Conservation (phyloP, 805 yeast species). For the Hanseniaspora lindneri region DNA sequence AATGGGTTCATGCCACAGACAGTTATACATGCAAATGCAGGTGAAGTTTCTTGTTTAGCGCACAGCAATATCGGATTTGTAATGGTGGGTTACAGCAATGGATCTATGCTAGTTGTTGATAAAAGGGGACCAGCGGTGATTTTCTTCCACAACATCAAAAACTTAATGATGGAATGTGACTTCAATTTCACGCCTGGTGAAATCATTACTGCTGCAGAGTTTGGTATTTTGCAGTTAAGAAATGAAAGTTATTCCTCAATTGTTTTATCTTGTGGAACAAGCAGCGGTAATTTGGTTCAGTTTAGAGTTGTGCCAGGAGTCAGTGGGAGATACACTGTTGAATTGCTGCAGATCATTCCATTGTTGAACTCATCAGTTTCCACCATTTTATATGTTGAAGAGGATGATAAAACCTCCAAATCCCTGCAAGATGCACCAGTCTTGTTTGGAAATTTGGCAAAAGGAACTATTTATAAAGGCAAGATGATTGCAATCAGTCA, state of each 20-base stretch:
- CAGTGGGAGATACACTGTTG: constrained; percentile 49
- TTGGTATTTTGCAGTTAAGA: constrained; percentile 57
- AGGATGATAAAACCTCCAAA: constrained; percentile 17
- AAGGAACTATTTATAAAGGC: constrained; percentile 7
- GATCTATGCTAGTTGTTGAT: constrained; percentile 66
- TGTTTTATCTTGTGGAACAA: constrained; percentile 62
- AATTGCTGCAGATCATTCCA: constrained; percentile 37
- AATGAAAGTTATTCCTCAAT: constrained; percentile 64
- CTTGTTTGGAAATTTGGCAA: constrained; percentile 8
- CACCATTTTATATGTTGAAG: constrained; percentile 46
- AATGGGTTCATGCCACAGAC: constrained; percentile 55
- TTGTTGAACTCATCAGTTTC: constrained; percentile 40
- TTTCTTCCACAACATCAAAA: constrained; percentile 30
- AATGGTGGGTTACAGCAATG: constrained; percentile 64
- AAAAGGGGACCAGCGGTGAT: constrained; percentile 68
- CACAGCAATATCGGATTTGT: constrained; percentile 75
- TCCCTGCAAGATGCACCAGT: background rate
- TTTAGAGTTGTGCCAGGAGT: constrained; percentile 55
- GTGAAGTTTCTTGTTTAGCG: constrained; percentile 47
- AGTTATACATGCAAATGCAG: constrained; percentile 35
- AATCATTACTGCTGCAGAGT: constrained; percentile 50
- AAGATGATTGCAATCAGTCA: constrained; percentile 5
- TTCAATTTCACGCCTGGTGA: constrained; percentile 16
- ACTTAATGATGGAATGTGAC: constrained; percentile 23
- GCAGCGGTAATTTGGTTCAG: constrained; percentile 54